Evolutionary conservation across 805 yeast genomes (phyloP), one percentile per base, ranked within the genome.

Genomic region (Sugiyamaella floridensis): DNA sequence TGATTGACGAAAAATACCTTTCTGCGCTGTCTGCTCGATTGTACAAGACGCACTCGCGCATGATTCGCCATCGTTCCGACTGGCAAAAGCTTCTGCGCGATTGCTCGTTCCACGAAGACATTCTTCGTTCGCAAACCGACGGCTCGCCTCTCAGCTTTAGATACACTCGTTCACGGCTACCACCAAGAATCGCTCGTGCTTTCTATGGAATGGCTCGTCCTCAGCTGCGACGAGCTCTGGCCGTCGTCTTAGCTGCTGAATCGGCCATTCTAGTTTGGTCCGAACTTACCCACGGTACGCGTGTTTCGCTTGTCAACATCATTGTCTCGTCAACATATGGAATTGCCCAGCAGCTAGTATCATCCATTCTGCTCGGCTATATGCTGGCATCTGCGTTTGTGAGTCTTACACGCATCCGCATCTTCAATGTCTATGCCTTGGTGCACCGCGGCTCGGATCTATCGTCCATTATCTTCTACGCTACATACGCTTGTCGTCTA

Each of bases 401-500:
- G 29, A 81, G 90, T 20, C 73, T 88, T 49, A 78, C 90, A 3
- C 76, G 79, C 46, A 75, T 87, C 54, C 80, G 82, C 55, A 70
- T 88, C 5, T 88, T 88, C 73, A 83, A 85, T 63, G 76, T 85
- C 66, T 88, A 86, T 64, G 89, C 85, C 55, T 74, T 88, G 53
- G 89, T 85, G 12, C 81, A 83, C 16, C 76, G 76, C 56, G 77
- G 81, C 50, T 83, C 92, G 0, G 92, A 85, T 63, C 84, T 87
- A 0, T 85, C 86, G 0, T 81, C 88, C 14, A 77, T 85, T 19
- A 75, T 87, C 34, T 88, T 87, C 64, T 88, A 86, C 65, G 81
- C 89, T 18, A 84, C 86, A 61, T 87, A 88, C 61, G 82, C 87
- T 16, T 85, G 90, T 49, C 80, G 96, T 57, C 71, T 88, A 64